phyloP scores from a whole-genome alignment of 306 rosid genomes.

The Amphicarpaea edgeworthii region DNA sequence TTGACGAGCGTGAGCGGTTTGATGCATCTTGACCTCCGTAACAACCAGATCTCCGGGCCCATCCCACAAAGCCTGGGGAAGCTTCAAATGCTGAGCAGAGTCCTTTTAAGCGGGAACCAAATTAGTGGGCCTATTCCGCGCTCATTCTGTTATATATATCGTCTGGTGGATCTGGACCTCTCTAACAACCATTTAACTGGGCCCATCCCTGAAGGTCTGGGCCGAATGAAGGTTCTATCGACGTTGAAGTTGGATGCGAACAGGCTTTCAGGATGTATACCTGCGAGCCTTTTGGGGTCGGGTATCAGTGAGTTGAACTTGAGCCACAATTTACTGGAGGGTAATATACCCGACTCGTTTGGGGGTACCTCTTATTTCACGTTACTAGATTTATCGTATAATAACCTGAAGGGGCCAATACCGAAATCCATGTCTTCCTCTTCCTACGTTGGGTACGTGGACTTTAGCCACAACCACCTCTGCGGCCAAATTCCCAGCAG shows the following conservation, averaged over 20 bases:
- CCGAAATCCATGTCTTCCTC: constrained; percentile 64
- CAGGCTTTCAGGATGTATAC: constrained; percentile 59
- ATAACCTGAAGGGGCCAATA: constrained; percentile 60
- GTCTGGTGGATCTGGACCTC: constrained; percentile 78
- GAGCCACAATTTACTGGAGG: constrained; percentile 60
- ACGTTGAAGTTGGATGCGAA: constrained; percentile 70
- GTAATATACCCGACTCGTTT: constrained; percentile 65
- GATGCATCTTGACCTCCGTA: constrained; percentile 84
- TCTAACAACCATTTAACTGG: constrained; percentile 68
- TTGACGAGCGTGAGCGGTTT: constrained; percentile 49
- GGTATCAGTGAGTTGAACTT: constrained; percentile 63
- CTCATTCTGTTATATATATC: constrained; percentile 61
- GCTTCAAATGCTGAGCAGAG: constrained; percentile 65
- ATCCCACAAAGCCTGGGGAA: constrained; percentile 59
- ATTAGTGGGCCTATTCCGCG: constrained; percentile 64
- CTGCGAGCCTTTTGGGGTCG: constrained; percentile 59
- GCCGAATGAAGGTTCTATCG: constrained; percentile 69
- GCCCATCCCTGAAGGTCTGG: constrained; percentile 59
- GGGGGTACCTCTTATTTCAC: constrained; percentile 68
- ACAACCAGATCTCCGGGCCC: constrained; percentile 67
- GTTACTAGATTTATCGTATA: constrained; percentile 65
- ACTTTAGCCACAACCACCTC: constrained; percentile 78
- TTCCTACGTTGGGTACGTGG: constrained; percentile 75
- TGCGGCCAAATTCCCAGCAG: constrained; percentile 75
- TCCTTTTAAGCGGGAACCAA: constrained; percentile 69